These are phyloP conservation scores for Monosporascus sp. DNA, from an alignment of 2,329 filamentous ascomycete genomes.

Conservation along the genomic window DNA sequence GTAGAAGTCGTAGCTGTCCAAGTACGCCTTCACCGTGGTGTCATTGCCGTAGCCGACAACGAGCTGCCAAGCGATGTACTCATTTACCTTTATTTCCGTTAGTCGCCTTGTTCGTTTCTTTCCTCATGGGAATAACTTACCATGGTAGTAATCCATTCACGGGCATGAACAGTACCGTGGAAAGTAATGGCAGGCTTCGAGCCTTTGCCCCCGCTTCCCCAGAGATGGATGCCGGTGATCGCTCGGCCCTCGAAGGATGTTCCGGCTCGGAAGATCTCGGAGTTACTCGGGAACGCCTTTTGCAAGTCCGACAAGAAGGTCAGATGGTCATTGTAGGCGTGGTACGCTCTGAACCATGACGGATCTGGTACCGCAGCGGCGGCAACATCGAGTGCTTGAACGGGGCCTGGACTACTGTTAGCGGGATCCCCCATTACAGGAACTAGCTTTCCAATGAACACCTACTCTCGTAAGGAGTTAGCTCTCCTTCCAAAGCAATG, in stretches of 20 bases:
- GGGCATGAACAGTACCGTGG: conserved; percentile 48
- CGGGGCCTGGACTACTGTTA: conserved; percentile 8
- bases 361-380: conserved; percentile 23
- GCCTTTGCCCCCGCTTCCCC: conserved; percentile 39
- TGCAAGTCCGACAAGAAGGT: conserved; percentile 42
- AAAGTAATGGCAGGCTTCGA: conserved; percentile 45
- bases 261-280: conserved; percentile 43
- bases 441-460: background rate
- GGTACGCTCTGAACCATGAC: conserved; percentile 50
- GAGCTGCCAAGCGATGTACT: conserved; percentile 44
- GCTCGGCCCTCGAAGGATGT: conserved; percentile 38
- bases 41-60: conserved; percentile 38
- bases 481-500: conserved; percentile 20
- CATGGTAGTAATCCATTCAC: conserved; percentile 51
- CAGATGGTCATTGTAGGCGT: conserved; percentile 47
- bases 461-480: conserved; percentile 15
- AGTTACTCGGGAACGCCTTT: conserved; percentile 37
- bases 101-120: background rate
- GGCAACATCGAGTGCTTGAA: conserved; percentile 2
- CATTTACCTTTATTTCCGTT: conserved; percentile 27
- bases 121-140: conserved; percentile 45
- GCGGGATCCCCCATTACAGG: background rate
- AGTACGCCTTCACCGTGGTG: conserved; percentile 34
- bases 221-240: conserved; percentile 58
- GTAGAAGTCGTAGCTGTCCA: conserved; percentile 55